phyloP scores from a whole-genome alignment of 176 grass and related monocot species.

The Eleusine indica region DNA sequence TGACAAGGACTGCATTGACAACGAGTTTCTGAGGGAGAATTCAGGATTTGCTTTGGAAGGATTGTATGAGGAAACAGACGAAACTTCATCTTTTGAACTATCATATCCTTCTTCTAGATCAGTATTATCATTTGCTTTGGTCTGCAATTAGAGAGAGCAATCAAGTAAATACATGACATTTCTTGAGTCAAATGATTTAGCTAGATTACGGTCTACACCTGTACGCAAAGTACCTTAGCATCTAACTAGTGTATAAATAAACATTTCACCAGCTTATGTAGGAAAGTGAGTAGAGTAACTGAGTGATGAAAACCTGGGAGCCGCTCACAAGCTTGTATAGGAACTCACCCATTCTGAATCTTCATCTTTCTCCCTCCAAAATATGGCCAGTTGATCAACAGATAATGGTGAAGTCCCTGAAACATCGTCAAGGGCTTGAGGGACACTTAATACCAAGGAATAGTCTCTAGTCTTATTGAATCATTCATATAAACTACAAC shows the following conservation, averaged over 20 bases:
- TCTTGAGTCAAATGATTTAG: slow-evolving; percentile 16
- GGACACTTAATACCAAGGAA: background rate
- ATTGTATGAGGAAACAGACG: slow-evolving; percentile 92
- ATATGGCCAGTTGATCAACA: slow-evolving; percentile 73
- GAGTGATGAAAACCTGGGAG: slow-evolving; percentile 19
- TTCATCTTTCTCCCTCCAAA: slow-evolving; percentile 95
- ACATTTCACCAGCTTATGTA: slow-evolving; percentile 19
- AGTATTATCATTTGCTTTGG: slow-evolving; percentile 72
- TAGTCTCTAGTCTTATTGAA: background rate
- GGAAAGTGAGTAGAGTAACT: slow-evolving; percentile 13
- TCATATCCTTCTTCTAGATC: slow-evolving; percentile 96
- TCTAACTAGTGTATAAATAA: slow-evolving; percentile 6
- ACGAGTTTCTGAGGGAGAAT: slow-evolving; percentile 60
- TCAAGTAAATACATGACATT: background rate
- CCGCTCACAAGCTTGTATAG: slow-evolving; percentile 17
- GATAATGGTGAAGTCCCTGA: slow-evolving; percentile 55
- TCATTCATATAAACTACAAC: background rate
- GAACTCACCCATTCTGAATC: slow-evolving; percentile 93
- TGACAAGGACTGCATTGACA: slow-evolving; percentile 73
- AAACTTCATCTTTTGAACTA: slow-evolving; percentile 97
- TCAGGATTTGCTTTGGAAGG: slow-evolving; percentile 75
- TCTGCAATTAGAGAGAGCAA: slow-evolving; percentile 49
- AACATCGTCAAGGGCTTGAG: slow-evolving; percentile 7
- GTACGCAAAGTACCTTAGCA: slow-evolving; percentile 22
- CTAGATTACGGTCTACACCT: background rate